Percentiles rank a stretch among this genome's conserved stretches.
Conservation (phyloP, 257 asterid species). For the Solanum lycopersicoides region DNA sequence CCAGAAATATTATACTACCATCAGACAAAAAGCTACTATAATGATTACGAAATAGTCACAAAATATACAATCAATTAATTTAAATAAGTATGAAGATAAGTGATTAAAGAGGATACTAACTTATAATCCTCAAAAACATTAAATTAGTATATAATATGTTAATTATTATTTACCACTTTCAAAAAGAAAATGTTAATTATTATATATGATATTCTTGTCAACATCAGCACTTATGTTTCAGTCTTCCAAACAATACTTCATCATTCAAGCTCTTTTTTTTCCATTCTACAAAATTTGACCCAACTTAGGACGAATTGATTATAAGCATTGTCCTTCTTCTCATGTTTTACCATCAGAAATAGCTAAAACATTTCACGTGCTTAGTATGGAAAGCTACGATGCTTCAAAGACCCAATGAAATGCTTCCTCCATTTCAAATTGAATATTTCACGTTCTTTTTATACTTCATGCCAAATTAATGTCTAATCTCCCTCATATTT, state of each 20-base stretch:
- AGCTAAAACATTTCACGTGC: not conserved
- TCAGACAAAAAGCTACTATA: not conserved
- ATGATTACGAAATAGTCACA: not conserved
- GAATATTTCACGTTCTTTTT: not conserved
- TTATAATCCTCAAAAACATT: not conserved
- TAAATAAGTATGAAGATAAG: not conserved
- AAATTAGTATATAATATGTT: not conserved
- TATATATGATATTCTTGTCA: not conserved
- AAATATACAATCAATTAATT: not conserved
- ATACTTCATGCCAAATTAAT: not conserved
- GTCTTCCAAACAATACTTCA: not conserved
- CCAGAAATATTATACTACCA: not conserved
- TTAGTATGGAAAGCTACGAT: not conserved
- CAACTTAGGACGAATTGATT: not conserved
- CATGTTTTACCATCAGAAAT: not conserved
- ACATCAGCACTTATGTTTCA: not conserved
- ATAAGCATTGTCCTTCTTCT: not conserved
- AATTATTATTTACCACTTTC: not conserved
- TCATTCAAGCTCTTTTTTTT: not conserved
- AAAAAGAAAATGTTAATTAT: too few relatives aligned
- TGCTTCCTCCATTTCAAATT: not conserved
- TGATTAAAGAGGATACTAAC: not conserved
- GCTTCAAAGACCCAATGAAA: not conserved
- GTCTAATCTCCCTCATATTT: not conserved
- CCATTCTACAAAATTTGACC: not conserved